Base-by-base conservation (phyloP, 1,284 basidiomycete species). In the Meira miltonrushii region DNA sequence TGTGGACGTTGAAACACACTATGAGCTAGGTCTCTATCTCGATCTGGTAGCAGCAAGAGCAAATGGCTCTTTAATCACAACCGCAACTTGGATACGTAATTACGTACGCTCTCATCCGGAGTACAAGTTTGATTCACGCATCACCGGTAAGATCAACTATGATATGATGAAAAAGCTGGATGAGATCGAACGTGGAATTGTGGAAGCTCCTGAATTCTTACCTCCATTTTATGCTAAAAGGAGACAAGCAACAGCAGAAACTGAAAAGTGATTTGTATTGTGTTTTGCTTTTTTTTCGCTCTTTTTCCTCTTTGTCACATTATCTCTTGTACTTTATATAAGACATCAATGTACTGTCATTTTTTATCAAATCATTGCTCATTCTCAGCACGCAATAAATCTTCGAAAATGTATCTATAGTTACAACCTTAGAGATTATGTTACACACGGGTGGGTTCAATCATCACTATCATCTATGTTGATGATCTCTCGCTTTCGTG, bases 61-160 rank as follows among this genome's bases (percentile, higher is more conserved):
- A 4, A 85, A 88, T 73, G 93, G 93, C 87, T 90, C 90, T 15
- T 82, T 97, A n/a, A 79, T 86, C 72, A 98, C 95, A 0, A 85
- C 90, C 0, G 95, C 95, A 1, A 86, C 86, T 8, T 99, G 91
- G 91, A 92, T 96, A 59, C 85, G 95, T 28, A 83, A 89, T 50
- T 98, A 95, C 79, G 88, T 99, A 49, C 85, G 86, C 19, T 83
- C 85, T 1, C 95, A 99, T 79, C 90, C 92, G 2, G 84, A 82
- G 19, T 99, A 99, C 82, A 88, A 89, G 79, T 83, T 85, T 55
- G 92, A 98, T 80, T 95, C 92, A 44, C 87, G 89, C 39, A 89
- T 99, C 23, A 88, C 82, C 53, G 85, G 91, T 74, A 86, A 89
- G 80, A 91, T 98, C 77, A 21, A 17, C 11, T 23, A 33, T 15